Conservation (phyloP, 495 filamentous ascomycete species). For the Penicillium antarcticum region DNA sequence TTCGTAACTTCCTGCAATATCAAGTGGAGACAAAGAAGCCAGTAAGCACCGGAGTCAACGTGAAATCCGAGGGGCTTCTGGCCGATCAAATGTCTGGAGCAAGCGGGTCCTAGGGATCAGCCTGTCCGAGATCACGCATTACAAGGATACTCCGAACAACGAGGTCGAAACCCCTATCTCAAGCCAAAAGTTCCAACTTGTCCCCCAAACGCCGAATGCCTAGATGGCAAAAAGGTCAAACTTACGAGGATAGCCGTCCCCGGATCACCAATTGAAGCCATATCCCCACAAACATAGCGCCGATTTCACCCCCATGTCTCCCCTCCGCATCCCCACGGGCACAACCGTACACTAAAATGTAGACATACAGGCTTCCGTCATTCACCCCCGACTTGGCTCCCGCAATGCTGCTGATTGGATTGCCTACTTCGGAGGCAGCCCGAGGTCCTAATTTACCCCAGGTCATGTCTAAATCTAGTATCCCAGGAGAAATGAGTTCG, state of each 20-base stretch:
- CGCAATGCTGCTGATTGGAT: neutral
- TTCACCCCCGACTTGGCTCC: neutral
- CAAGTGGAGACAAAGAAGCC: neutral
- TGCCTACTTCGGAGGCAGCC: neutral
- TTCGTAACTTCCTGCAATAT: neutral
- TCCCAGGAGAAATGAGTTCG: no score
- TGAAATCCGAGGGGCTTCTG: neutral
- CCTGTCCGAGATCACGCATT: neutral
- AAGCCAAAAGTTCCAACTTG: neutral
- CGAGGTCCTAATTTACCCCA: no score
- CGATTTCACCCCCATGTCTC: neutral
- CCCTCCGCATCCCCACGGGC: neutral
- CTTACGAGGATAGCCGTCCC: neutral
- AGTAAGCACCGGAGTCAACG: neutral
- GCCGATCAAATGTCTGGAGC: neutral
- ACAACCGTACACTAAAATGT: neutral
- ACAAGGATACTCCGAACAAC: neutral
- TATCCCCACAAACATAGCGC: constrained; percentile 3
- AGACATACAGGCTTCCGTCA: neutral
- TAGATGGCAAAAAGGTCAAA: neutral
- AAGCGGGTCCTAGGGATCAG: neutral
- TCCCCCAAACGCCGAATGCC: neutral
- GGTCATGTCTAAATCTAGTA: no score
- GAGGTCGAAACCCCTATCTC: no score
- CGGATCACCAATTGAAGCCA: neutral